Evolutionary conservation across 2,329 filamentous ascomycete species (phyloP), one percentile per base, ranked within the genome.

Genomic region (Hansfordia pulvinata): DNA sequence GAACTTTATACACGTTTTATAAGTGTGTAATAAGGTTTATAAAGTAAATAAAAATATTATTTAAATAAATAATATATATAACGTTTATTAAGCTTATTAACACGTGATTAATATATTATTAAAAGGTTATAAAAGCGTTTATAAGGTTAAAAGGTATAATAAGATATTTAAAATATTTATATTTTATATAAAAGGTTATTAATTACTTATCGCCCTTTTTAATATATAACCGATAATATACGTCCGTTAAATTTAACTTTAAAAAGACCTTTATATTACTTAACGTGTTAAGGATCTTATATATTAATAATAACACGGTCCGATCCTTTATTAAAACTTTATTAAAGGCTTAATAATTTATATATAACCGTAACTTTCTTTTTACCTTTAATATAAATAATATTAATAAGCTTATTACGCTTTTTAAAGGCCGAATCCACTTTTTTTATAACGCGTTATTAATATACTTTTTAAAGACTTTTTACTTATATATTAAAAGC

Each of bases 101-200:
- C 17, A 16, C 11, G 8, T 8, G 13, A 16, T 15, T 25, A 17
- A 25, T 16, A 10, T 25, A 25, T 16, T 8, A n/a, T 13, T 25
- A 10, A 10, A 17, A 25, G 12, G 16, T 15, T 14, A 11, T 12
- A 6, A 12, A 12, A n/a, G 11, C 20, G 30, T 35, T 33, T 26
- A 28, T 35, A 20, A 37, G 17, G 2, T 12, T 30, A 28, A 34
- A 34, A 23, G 30, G 22, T 32, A 35, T 35, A 16, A 34, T 23
- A 21, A 30, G 17, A 27, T 35, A 39, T 20, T 39, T 31, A 34
- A 30, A 39, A 17, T 34, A 30, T 11, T 16, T 33, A 23, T 29
- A 34, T 11, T 30, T 25, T n/a, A n/a, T n/a, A n/a, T n/a, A n/a
- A n/a, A n/a, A n/a, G n/a, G n/a, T n/a, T n/a, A n/a, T n/a, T n/a